Evolutionary conservation across 805 yeast species (phyloP), one percentile per base, ranked within the genome.

Genomic region (Pichia cephalocereana): DNA sequence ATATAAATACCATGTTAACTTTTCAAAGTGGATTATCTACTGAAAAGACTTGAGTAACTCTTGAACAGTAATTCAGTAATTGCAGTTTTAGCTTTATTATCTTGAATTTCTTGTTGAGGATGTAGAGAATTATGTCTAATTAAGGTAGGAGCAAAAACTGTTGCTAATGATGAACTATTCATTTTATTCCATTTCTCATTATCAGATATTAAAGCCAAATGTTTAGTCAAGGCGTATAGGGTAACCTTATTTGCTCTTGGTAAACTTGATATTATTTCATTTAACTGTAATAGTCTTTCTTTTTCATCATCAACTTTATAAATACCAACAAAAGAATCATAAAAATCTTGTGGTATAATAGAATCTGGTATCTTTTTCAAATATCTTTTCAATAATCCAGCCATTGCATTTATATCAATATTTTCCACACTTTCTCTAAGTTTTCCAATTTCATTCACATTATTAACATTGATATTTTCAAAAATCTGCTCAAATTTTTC

Each of bases 121-220:
- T 80, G 74, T 50, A 74, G 68, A 8, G 58, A 50, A 37, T 57
- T 52, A 57, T 88, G 96, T 43, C 96, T 74, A 0, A 89, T 83
- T 41, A 93, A 67, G 8, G 96, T 88, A 4, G 99, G 98, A 1
- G 96, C 96, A 71, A 93, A 93, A 8, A 91, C 96, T 41, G 93
- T 87, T 0, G 96, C 82, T 46, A 93, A 67, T 58, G 93, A 89
- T 64, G 81, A 81, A 56, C 76, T 70, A 40, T 77, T 86, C 99
- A 93, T 93, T 63, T 90, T 74, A 62, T 90, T 93, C 41, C 66
- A 60, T 12, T 64, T 64, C 41, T 78, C 71, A 60, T 73, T 70
- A 28, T 69, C 63, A 38, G 79, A 77, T 32, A 93, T 82, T 47
- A 69, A 65, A 42, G 71, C 66, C 54, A 93, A 70, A 69, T 93